These are phyloP conservation scores for Pestalotiopsis sp. DNA, from an alignment of 2,329 filamentous ascomycete species.

Conservation along the genomic window DNA sequence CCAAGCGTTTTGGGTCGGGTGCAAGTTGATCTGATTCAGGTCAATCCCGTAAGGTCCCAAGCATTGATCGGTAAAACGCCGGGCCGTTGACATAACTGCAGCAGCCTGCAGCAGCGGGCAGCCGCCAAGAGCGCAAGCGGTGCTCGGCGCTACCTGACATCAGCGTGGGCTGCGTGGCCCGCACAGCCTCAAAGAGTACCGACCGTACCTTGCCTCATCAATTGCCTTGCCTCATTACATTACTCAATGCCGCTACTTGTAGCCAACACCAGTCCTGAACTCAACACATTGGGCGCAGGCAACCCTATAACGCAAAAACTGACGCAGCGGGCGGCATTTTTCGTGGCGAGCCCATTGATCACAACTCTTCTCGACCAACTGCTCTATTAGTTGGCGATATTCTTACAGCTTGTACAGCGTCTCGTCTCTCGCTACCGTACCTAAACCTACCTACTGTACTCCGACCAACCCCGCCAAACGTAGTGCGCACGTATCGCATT, in stretches of 20 bases:
- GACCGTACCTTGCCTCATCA: background rate
- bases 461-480: background rate
- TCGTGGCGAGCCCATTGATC: background rate
- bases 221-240: background rate
- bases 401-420: background rate
- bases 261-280: background rate
- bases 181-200: constrained; percentile 4
- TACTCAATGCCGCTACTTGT: background rate
- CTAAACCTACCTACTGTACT: background rate
- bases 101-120: background rate
- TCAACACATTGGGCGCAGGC: background rate
- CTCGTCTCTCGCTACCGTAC: background rate
- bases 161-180: background rate
- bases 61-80: constrained; percentile 1
- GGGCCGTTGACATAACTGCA: background rate
- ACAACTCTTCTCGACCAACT: background rate
- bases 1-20: background rate
- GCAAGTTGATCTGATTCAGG: background rate
- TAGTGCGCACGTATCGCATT: background rate
- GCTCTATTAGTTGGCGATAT: background rate
- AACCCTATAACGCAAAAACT: background rate
- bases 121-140: background rate
- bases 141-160: background rate
- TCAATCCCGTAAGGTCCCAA: background rate
- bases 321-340: background rate